phyloP scores from a whole-genome alignment of 176 grass and related monocot genomes.

The Rhynchospora pubera region DNA sequence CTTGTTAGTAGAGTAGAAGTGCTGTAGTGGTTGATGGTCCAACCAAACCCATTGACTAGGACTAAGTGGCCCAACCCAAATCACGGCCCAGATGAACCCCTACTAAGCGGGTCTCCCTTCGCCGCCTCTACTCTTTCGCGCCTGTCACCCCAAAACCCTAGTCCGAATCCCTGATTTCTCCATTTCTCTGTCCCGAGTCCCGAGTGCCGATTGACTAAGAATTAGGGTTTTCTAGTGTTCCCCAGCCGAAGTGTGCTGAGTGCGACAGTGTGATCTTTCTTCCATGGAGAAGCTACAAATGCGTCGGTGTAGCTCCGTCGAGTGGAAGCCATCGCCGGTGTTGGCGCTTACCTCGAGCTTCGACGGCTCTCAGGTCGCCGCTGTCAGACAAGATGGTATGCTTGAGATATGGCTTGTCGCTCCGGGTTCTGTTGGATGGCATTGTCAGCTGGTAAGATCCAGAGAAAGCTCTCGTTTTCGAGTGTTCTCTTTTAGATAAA shows the following conservation, averaged over 20 bases:
- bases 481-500: not conserved
- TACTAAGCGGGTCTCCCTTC: conserved; percentile 5
- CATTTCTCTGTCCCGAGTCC: too few relatives aligned
- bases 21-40: too few relatives aligned
- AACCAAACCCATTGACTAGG: not conserved
- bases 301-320: conserved; percentile 38
- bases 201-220: not conserved
- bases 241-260: not conserved
- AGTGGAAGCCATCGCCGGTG: conserved; percentile 67
- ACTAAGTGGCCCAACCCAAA: not conserved
- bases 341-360: conserved; percentile 58
- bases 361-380: conserved; percentile 73
- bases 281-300: conserved; percentile 81
- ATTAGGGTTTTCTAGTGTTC: not conserved
- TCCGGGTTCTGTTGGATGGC: conserved; percentile 93
- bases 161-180: not conserved
- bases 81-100: conserved; percentile 26
- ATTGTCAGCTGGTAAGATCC: conserved; percentile 81
- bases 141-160: conserved; percentile 21
- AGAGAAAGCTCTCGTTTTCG: not conserved
- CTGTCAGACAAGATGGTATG: conserved; percentile 55
- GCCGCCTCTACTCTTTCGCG: conserved; percentile 3
- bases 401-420: conserved; percentile 99
- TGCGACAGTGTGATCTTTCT: not conserved
- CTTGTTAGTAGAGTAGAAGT: too few relatives aligned